Conservation (phyloP, 495 filamentous ascomycete genomes). For the Xylaria acuta region DNA sequence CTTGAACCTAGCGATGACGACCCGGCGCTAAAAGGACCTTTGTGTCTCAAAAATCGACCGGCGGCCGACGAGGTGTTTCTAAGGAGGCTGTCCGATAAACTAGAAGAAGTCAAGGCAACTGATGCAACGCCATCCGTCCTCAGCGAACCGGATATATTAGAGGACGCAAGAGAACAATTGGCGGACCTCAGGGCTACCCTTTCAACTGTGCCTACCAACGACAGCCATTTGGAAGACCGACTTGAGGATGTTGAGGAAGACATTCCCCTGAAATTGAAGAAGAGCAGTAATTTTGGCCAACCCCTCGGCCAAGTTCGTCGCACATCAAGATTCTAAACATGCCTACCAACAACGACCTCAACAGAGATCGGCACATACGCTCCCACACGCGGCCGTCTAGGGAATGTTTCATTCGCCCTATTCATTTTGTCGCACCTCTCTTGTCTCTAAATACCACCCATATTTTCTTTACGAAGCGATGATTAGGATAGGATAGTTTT, state of each 20-base stretch:
- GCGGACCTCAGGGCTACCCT: conserved; percentile 2
- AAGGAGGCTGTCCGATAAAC: conserved; percentile 48
- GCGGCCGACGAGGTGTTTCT: conserved; percentile 56
- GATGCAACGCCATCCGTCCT: conserved; percentile 48
- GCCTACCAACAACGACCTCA: too few relatives aligned
- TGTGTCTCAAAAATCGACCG: conserved; percentile 54
- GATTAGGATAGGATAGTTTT: conserved; percentile 4
- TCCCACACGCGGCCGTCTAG: neutral
- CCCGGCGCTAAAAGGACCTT: conserved; percentile 47
- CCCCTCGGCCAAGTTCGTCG: conserved; percentile 37
- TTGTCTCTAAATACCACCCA: neutral
- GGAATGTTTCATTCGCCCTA: neutral
- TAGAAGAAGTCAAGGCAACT: conserved; percentile 47
- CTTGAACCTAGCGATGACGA: conserved; percentile 42
- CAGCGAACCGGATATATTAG: conserved; percentile 27
- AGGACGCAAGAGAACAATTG: neutral
- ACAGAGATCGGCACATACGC: too few relatives aligned
- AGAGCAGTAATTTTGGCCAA: conserved; percentile 66
- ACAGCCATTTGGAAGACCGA: conserved; percentile 27
- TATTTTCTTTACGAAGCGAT: conserved; percentile 7
- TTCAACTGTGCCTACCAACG: conserved; percentile 21
- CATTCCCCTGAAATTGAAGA: conserved; percentile 63
- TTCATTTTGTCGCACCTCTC: neutral
- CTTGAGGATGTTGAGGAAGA: conserved; percentile 54
- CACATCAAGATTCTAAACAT: conserved; percentile 12